phyloP scores from a whole-genome alignment of 805 yeast species.

The Candida oleophila region DNA sequence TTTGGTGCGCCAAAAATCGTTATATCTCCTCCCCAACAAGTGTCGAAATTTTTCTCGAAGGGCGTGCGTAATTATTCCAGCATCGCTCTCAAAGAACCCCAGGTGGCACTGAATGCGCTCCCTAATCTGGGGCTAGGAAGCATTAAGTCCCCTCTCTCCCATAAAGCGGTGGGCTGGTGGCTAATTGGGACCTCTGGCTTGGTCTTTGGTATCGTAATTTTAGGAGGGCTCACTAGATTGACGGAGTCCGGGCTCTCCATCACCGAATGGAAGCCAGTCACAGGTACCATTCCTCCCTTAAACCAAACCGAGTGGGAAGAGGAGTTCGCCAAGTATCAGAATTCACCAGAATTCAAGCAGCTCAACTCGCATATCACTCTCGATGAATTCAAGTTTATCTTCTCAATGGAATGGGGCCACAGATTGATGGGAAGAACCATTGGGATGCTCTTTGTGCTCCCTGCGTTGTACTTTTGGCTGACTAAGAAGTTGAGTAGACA shows the following conservation, averaged over 20 bases:
- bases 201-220: conserved; percentile 92
- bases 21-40: conserved; percentile 2
- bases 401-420: conserved; percentile 97
- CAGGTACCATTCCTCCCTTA: conserved; percentile 91
- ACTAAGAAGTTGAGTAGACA: conserved; percentile 64
- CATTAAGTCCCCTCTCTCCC: conserved; percentile 12
- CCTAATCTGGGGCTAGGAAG: not conserved
- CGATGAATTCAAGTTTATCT: conserved; percentile 93
- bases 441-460: conserved; percentile 78
- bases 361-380: conserved; percentile 85
- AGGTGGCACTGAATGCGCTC: not conserved
- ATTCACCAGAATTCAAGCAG: conserved; percentile 87
- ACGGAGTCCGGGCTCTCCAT: conserved; percentile 96
- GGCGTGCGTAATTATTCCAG: not conserved
- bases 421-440: conserved; percentile 89
- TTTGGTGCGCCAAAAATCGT: conserved; percentile 13
- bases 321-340: conserved; percentile 78
- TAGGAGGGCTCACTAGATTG: conserved; percentile 92
- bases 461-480: conserved; percentile 79
- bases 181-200: conserved; percentile 81
- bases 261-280: conserved; percentile 98
- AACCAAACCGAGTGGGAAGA: conserved; percentile 77
- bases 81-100: not conserved
- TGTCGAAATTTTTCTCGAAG: conserved; percentile 2
- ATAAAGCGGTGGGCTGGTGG: conserved; percentile 73